These are phyloP conservation scores for Trichoderma afroharzianum DNA, from an alignment of 2,329 filamentous ascomycete species.

Conservation along the genomic window DNA sequence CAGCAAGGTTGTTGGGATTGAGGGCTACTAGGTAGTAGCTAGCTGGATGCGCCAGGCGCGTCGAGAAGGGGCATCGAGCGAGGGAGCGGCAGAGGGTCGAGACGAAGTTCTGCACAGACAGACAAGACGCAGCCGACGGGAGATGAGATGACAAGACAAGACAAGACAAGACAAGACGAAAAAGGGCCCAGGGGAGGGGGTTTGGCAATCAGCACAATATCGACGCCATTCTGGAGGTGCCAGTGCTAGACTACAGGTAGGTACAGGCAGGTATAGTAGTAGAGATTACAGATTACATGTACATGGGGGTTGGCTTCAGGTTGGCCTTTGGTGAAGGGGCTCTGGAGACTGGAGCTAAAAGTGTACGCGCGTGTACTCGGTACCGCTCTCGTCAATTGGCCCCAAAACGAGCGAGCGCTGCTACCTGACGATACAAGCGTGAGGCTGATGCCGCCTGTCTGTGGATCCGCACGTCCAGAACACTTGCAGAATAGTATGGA, in stretches of 20 bases:
- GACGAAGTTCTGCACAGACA: not conserved
- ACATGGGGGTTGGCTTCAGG: not conserved
- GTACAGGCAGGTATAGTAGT: no score
- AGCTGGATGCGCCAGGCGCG: conserved; percentile 17
- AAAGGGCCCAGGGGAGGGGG: not conserved
- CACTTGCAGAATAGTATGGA: not conserved
- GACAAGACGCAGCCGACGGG: not conserved
- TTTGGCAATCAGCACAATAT: conserved; percentile 4
- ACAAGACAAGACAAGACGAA: not conserved
- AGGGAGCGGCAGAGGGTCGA: not conserved
- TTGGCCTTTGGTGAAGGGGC: not conserved
- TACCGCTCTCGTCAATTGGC: conserved; percentile 3
- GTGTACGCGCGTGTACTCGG: conserved; percentile 8
- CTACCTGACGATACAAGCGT: not conserved
- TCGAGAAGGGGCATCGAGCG: conserved; percentile 15
- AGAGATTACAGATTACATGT: conserved; percentile 5
- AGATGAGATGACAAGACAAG: not conserved
- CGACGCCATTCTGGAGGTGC: conserved; percentile 10
- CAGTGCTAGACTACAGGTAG: not conserved
- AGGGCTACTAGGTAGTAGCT: not conserved
- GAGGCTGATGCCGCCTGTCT: conserved; percentile 12
- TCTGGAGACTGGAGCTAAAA: not conserved
- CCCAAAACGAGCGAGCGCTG: not conserved
- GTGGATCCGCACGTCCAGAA: conserved; percentile 4
- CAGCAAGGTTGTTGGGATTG: not conserved